Evolutionary conservation across 2,329 filamentous ascomycete genomes (phyloP).

Genomic region (Cladophialophora immunda): DNA sequence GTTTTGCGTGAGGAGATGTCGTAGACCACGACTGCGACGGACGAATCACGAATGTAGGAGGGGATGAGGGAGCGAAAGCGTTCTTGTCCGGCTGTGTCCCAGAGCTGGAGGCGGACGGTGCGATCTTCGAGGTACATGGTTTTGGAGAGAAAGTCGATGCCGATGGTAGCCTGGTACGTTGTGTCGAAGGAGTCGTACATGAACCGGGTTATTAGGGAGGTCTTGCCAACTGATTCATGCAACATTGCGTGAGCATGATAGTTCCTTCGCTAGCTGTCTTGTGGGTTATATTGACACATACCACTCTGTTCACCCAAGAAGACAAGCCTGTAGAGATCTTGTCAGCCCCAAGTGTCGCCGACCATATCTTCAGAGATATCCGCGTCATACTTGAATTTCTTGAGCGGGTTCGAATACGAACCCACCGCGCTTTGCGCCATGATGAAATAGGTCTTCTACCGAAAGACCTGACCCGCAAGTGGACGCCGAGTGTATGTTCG

Average conservation of each 20-base stretch:
- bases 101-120: constrained; percentile 95
- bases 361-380: background rate
- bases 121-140: constrained; percentile 99
- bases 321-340: constrained; percentile 72
- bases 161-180: constrained; percentile 99
- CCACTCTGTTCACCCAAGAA: constrained; percentile 98
- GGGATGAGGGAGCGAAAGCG: constrained; percentile 96
- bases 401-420: constrained; percentile 98
- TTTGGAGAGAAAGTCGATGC: constrained; percentile 99
- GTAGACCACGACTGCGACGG: constrained; percentile 97
- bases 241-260: constrained; percentile 26
- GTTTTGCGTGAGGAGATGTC: constrained; percentile 97
- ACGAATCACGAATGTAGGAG: constrained; percentile 97
- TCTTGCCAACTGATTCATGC: constrained; percentile 82
- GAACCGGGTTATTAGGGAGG: constrained; percentile 96
- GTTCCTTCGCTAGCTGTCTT: constrained; percentile 5
- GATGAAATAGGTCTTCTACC: constrained; percentile 49
- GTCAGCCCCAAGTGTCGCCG: constrained; percentile 40
- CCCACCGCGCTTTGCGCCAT: constrained; percentile 83
- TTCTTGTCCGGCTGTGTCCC: constrained; percentile 98
- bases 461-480: background rate
- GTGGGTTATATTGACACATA: constrained; percentile 59
- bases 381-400: constrained; percentile 93
- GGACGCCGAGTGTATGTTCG: constrained; percentile 1
- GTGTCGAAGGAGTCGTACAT: constrained; percentile 99